Evolutionary conservation across 306 rosid genomes (phyloP).

Genomic region (Senna tora): DNA sequence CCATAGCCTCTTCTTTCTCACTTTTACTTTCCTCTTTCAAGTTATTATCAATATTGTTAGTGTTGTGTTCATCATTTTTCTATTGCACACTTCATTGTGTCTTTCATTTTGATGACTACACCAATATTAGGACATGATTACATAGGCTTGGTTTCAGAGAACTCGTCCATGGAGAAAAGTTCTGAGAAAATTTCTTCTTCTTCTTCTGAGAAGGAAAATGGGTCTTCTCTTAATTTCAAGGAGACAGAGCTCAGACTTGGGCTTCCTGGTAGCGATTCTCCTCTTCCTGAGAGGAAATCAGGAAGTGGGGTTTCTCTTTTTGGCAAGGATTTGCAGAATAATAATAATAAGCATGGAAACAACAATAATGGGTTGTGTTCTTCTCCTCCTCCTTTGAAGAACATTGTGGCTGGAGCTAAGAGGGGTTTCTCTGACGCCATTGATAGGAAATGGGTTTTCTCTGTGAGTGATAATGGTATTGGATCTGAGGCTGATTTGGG

Average conservation of each 20-base stretch:
- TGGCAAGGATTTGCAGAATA: constrained; percentile 71
- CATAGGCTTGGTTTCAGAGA: constrained; percentile 72
- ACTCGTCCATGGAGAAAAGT: constrained; percentile 63
- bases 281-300: constrained; percentile 67
- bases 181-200: constrained; percentile 57
- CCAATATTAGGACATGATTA: constrained; percentile 77
- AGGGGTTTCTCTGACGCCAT: constrained; percentile 85
- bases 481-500: constrained; percentile 68
- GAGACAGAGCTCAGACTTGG: constrained; percentile 96
- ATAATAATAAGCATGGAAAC: constrained; percentile 42
- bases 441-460: constrained; percentile 72
- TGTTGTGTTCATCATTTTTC: constrained; percentile 1
- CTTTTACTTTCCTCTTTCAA: constrained; percentile 2
- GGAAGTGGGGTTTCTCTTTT: constrained; percentile 56
- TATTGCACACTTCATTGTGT: constrained; percentile 25
- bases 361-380: constrained; percentile 42
- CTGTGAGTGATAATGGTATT: constrained; percentile 40
- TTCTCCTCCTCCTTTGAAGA: constrained; percentile 48
- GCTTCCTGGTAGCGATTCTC: constrained; percentile 65
- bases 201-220: constrained; percentile 53
- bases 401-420: constrained; percentile 65
- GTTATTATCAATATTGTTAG: background rate
- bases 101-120: constrained; percentile 60
- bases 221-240: constrained; percentile 63
- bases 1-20: constrained; percentile 26